These are phyloP conservation scores for Trichoderma arundinaceum DNA, from an alignment of 2,329 filamentous ascomycete genomes.

Conservation along the genomic window DNA sequence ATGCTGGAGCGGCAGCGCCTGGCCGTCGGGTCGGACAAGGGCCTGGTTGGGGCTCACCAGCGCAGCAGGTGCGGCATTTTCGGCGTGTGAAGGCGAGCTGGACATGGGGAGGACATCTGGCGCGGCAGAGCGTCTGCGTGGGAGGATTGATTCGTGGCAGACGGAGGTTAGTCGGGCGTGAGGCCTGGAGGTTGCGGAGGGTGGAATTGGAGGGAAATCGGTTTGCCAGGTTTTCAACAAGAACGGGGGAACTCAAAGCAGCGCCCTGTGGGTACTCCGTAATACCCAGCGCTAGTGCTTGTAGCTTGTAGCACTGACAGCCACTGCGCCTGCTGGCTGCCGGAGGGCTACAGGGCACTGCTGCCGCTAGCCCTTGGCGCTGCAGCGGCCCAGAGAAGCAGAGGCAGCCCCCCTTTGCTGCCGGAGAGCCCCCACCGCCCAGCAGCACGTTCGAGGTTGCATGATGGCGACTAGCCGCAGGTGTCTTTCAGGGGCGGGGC, in stretches of 20 bases:
- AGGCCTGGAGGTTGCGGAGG: constrained; percentile 35
- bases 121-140: constrained; percentile 41
- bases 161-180: constrained; percentile 32
- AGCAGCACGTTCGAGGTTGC: constrained; percentile 24
- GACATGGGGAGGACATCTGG: constrained; percentile 66
- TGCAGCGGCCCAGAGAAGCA: background rate
- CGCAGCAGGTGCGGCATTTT: constrained; percentile 61
- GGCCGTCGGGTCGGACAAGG: constrained; percentile 29
- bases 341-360: background rate
- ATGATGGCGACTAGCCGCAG: constrained; percentile 24
- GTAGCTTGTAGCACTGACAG: no score
- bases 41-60: constrained; percentile 46
- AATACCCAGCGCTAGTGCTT: no score
- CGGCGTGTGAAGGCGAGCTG: constrained; percentile 55
- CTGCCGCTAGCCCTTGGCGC: background rate
- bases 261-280: constrained; percentile 13
- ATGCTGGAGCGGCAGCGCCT: constrained; percentile 24
- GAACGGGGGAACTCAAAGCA: constrained; percentile 19
- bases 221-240: constrained; percentile 22
- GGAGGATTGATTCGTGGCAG: constrained; percentile 36
- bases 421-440: constrained; percentile 27
- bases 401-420: background rate
- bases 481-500: constrained; percentile 22
- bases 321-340: no score
- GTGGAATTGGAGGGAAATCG: constrained; percentile 21